Percentiles rank a stretch among this genome's conserved stretches.
Conservation (phyloP, 176 grass and related monocot genomes). For the Puccinellia tenuiflora region DNA sequence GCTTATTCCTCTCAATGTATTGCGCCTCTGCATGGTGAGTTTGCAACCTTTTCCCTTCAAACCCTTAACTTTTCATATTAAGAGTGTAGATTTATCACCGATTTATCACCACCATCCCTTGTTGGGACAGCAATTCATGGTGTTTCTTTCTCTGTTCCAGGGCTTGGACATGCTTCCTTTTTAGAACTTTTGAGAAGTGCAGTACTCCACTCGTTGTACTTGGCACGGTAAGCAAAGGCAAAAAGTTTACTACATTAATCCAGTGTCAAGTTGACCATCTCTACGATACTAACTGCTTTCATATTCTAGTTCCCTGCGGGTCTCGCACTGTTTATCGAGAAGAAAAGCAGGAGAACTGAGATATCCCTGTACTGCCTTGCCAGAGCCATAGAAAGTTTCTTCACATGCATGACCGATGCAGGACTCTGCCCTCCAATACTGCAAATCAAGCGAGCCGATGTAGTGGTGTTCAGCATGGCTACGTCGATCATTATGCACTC, state of each 20-base stretch:
- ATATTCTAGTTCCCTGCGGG: conserved; percentile 68
- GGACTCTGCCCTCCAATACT: conserved; percentile 68
- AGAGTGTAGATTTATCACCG: not conserved
- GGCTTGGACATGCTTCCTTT: conserved; percentile 90
- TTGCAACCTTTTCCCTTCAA: not conserved
- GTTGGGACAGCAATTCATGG: conserved; percentile 9
- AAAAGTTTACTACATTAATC: not conserved
- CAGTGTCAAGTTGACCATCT: not conserved
- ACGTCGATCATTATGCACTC: conserved; percentile 96
- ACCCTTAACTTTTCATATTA: not conserved
- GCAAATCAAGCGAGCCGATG: conserved; percentile 75
- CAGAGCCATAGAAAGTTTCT: conserved; percentile 89
- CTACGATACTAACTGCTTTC: conserved; percentile 20
- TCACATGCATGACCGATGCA: conserved; percentile 74
- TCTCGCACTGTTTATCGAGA: conserved; percentile 84
- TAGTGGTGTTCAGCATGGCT: conserved; percentile 76
- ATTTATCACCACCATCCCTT: not conserved
- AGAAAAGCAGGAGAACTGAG: conserved; percentile 88
- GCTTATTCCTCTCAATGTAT: conserved; percentile 83
- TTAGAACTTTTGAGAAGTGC: conserved; percentile 61
- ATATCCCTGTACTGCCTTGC: conserved; percentile 93
- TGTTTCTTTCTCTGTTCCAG: conserved; percentile 41
- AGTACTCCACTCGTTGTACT: conserved; percentile 65
- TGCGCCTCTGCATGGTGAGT: conserved; percentile 87
- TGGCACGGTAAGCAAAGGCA: conserved; percentile 48